A percentile compares a stretch with the other conserved stretches of the same genome.
phyloP scores from a whole-genome alignment of 306 rosid species.

The Castanea sativa region DNA sequence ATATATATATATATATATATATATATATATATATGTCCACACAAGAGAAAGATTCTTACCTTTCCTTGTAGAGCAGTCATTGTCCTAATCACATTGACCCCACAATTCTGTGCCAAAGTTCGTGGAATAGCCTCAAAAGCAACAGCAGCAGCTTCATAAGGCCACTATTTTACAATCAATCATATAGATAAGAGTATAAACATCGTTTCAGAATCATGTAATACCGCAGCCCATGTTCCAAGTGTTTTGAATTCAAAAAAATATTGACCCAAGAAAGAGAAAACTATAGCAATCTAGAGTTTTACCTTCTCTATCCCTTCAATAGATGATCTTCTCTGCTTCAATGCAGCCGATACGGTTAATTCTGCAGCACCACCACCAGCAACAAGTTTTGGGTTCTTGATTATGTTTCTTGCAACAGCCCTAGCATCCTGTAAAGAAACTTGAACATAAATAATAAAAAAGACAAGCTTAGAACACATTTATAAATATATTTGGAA shows the following conservation, averaged over 20 bases:
- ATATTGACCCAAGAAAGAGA: background rate
- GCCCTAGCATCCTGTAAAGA: constrained; percentile 82
- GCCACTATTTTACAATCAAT: constrained; percentile 67
- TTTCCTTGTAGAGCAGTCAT: constrained; percentile 97
- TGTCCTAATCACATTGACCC: constrained; percentile 88
- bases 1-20: background rate
- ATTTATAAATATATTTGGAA: too few species aligned
- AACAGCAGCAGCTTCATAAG: constrained; percentile 96
- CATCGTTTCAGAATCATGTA: background rate
- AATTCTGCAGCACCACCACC: constrained; percentile 98
- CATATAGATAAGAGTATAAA: constrained; percentile 16
- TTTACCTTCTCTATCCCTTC: constrained; percentile 94
- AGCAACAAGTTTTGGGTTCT: constrained; percentile 87
- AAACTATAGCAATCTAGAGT: background rate
- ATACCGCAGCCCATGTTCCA: background rate
- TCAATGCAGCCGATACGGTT: constrained; percentile 87
- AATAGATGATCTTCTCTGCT: constrained; percentile 91
- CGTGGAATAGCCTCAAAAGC: constrained; percentile 99
- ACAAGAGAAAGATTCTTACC: constrained; percentile 35
- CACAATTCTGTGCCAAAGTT: constrained; percentile 96
- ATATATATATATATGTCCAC: background rate
- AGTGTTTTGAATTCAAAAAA: background rate
- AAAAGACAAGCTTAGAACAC: too few species aligned
- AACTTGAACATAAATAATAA: background rate
- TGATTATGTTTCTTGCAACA: constrained; percentile 84